These are phyloP conservation scores for Globisporangium barbulae DNA, from an alignment of 352 stramenopile genomes.

Conservation along the genomic window DNA sequence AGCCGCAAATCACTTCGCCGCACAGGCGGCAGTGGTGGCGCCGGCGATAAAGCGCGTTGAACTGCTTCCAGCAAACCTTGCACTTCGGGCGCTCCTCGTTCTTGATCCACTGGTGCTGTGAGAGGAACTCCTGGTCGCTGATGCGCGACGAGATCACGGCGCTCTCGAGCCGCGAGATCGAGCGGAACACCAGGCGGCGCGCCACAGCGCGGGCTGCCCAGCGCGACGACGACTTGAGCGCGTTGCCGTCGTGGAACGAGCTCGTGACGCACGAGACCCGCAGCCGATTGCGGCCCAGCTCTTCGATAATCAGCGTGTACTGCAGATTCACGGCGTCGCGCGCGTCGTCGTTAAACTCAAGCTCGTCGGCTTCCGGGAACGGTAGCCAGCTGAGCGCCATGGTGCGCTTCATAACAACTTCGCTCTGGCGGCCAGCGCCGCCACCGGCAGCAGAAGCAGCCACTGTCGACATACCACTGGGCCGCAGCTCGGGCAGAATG, in stretches of 20 bases:
- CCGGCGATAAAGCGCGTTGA: constrained; percentile 49
- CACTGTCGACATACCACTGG: constrained; percentile 9
- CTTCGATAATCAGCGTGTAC: constrained; percentile 64
- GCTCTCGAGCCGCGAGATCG: constrained; percentile 42
- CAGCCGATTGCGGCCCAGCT: constrained; percentile 41
- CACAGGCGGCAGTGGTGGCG: constrained; percentile 69
- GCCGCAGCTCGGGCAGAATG: constrained; percentile 37
- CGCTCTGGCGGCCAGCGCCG: constrained; percentile 24
- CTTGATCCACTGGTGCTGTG: constrained; percentile 56
- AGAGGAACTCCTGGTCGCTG: constrained; percentile 36
- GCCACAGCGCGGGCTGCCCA: constrained; percentile 37
- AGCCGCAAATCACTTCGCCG: constrained; percentile 57
- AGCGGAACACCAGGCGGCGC: constrained; percentile 40
- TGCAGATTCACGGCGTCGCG: constrained; percentile 47
- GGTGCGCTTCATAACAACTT: constrained; percentile 54
- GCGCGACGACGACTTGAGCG: constrained; percentile 27
- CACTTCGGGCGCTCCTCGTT: constrained; percentile 54
- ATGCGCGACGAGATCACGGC: constrained; percentile 47
- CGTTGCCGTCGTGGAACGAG: constrained; percentile 45
- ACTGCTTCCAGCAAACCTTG: constrained; percentile 66
- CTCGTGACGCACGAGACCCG: constrained; percentile 55
- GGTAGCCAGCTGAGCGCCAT: constrained; percentile 59
- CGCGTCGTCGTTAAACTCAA: constrained; percentile 3
- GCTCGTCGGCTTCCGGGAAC: constrained; percentile 26
- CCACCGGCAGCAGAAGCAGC: neutral